Base-by-base conservation (phyloP, 73 alveolate species). In the Effrenium voratum region DNA sequence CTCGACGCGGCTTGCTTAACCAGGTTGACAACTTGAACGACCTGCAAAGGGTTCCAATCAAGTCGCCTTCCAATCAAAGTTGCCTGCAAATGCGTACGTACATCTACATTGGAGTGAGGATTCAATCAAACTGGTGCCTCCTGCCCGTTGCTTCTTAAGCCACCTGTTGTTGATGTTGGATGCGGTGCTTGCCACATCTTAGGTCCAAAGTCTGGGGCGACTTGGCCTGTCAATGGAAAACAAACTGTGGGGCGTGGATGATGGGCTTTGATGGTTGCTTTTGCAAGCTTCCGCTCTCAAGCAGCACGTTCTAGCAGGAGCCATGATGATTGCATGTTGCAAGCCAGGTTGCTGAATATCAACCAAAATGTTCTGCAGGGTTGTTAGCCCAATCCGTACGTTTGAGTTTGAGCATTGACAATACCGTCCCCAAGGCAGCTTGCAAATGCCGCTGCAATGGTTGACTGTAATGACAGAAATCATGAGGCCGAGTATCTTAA, bases 181-280 rank as follows among this genome's bases (percentile, higher is more conserved):
- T 52, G 63, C 63, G 19, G 63, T 19, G 8, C 26, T 72, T 24
- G 26, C 26, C 88, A 4, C 0, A 8, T 19, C 45, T 46, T 44
- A 80, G 91, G 92, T 82, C 50, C 75, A 82, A 72, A 82, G n/a
- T 47, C 75, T 82, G 49, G 92, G 92, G 92, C 75, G 49, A 34
- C 92, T 82, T 26, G 92, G 76, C 92, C 13, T 13, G 26, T 32
- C 41, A 19, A 16, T 5, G 2, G 30, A n/a, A n/a, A n/a, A n/a
- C n/a, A n/a, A n/a, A n/a, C n/a, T n/a, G n/a, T n/a, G n/a, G n/a
- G n/a, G n/a, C n/a, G n/a, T n/a, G n/a, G n/a, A n/a, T n/a, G n/a
- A n/a, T n/a, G n/a, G n/a, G n/a, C n/a, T n/a, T n/a, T n/a, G n/a
- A n/a, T n/a, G n/a, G n/a, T n/a, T n/a, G n/a, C n/a, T n/a, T n/a